Evolutionary conservation across 306 rosid genomes (phyloP).

Genomic region (Vigna nakashimae): DNA sequence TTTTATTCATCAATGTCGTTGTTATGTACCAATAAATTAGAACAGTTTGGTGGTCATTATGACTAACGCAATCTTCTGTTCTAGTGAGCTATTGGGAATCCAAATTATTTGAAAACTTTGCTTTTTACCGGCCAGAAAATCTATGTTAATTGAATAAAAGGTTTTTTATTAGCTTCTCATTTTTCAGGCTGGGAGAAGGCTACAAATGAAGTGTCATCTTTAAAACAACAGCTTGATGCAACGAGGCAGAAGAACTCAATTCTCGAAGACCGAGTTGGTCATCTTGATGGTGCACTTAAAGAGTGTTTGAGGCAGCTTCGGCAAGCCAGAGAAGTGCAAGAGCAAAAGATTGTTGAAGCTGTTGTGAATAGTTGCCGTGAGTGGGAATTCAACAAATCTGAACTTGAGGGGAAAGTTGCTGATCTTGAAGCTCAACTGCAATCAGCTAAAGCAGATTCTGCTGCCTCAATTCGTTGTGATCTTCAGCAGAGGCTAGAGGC

Average conservation of each 20-base stretch:
- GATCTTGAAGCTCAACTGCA: constrained; percentile 68
- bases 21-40: not conserved
- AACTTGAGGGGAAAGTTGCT: constrained; percentile 62
- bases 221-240: constrained; percentile 71
- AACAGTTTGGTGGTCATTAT: constrained; percentile 11
- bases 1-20: constrained; percentile 25
- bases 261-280: constrained; percentile 78
- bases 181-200: constrained; percentile 89
- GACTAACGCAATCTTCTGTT: not conserved
- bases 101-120: constrained; percentile 1
- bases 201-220: constrained; percentile 61
- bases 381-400: constrained; percentile 63
- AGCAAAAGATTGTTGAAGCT: constrained; percentile 60
- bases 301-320: constrained; percentile 87
- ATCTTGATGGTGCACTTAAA: constrained; percentile 87
- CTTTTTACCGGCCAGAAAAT: constrained; percentile 3
- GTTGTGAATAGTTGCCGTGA: constrained; percentile 57
- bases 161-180: constrained; percentile 28
- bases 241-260: constrained; percentile 63
- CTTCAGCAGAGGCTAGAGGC: constrained; percentile 57
- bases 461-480: constrained; percentile 51
- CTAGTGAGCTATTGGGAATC: not conserved
- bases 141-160: constrained; percentile 14
- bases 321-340: constrained; percentile 80
- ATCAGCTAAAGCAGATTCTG: constrained; percentile 63